Evolutionary conservation across 108 stramenopile species (phyloP).

Genomic region (Cylindrotheca closterium): DNA sequence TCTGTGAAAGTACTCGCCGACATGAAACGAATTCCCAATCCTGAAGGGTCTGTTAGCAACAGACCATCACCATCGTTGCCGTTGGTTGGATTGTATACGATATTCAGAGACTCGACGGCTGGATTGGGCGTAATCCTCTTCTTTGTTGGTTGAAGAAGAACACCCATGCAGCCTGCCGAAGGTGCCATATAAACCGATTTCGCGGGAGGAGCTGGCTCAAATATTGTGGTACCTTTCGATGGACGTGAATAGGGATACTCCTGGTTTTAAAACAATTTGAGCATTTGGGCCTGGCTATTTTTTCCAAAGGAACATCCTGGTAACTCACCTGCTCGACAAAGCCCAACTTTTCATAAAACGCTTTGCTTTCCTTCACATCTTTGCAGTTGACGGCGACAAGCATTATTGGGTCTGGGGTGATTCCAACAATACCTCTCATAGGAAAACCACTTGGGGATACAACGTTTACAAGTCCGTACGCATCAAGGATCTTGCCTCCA

Average conservation of each 20-base stretch:
- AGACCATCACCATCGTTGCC: slow-evolving; percentile 26
- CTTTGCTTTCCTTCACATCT: slow-evolving; percentile 58
- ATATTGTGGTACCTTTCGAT: slow-evolving; percentile 68
- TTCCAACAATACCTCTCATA: slow-evolving; percentile 78
- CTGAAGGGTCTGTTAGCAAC: slow-evolving; percentile 59
- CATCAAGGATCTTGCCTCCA: slow-evolving; percentile 80
- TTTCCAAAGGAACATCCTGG: background rate
- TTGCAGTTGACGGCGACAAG: slow-evolving; percentile 77
- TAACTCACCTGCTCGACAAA: slow-evolving; percentile 54
- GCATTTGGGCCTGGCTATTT: background rate
- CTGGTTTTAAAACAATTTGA: slow-evolving; percentile 5
- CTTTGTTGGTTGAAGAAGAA: slow-evolving; percentile 60
- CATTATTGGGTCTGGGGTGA: slow-evolving; percentile 85
- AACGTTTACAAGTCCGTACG: slow-evolving; percentile 82
- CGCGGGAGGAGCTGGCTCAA: slow-evolving; percentile 81
- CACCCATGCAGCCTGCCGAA: slow-evolving; percentile 79
- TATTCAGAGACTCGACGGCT: slow-evolving; percentile 59
- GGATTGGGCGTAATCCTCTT: slow-evolving; percentile 50
- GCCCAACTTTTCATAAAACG: slow-evolving; percentile 73
- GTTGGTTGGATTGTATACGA: slow-evolving; percentile 68
- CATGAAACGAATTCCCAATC: slow-evolving; percentile 52
- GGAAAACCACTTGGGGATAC: slow-evolving; percentile 78
- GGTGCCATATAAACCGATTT: slow-evolving; percentile 74
- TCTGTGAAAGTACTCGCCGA: slow-evolving; percentile 43
- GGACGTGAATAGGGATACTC: slow-evolving; percentile 79